These are phyloP conservation scores for Blastobotrys americana DNA, from an alignment of 805 yeast genomes.

Conservation along the genomic window DNA sequence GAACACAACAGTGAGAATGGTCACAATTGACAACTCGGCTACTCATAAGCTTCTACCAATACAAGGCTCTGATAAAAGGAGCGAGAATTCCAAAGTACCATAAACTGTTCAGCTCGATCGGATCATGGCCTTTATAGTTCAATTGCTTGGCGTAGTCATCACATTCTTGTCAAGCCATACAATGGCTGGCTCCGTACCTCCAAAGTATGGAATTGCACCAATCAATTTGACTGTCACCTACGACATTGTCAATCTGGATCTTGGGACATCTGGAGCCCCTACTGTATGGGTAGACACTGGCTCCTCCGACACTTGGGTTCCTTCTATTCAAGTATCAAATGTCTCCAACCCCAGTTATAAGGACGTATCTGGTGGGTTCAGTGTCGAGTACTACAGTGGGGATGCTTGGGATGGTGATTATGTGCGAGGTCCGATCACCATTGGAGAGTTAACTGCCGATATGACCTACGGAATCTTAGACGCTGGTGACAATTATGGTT, in stretches of 20 bases:
- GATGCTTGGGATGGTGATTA: constrained; percentile 49
- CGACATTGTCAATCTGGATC: background rate
- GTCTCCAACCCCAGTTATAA: constrained; percentile 14
- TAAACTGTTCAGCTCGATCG: no score
- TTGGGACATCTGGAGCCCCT: constrained; percentile 25
- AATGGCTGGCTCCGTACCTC: no score
- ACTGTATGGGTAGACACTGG: constrained; percentile 39
- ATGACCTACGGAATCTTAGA: constrained; percentile 57
- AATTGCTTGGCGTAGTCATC: no score
- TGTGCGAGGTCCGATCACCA: constrained; percentile 53
- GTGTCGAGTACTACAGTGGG: constrained; percentile 33
- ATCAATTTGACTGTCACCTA: background rate
- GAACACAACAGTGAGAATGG: no score
- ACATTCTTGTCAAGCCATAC: no score
- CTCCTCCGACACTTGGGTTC: constrained; percentile 44
- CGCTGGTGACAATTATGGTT: constrained; percentile 49
- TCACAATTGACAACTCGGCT: no score
- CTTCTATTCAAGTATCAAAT: constrained; percentile 14
- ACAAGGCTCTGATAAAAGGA: no score
- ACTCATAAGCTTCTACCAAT: no score
- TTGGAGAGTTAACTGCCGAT: constrained; percentile 46
- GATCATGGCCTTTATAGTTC: no score
- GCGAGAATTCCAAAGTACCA: no score
- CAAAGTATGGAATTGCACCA: background rate
- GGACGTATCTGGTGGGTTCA: constrained; percentile 14